Percentiles rank a stretch among this genome's conserved stretches.
Evolutionary conservation across 495 filamentous ascomycete species (phyloP).

Genomic region (Bacidia rubella): DNA sequence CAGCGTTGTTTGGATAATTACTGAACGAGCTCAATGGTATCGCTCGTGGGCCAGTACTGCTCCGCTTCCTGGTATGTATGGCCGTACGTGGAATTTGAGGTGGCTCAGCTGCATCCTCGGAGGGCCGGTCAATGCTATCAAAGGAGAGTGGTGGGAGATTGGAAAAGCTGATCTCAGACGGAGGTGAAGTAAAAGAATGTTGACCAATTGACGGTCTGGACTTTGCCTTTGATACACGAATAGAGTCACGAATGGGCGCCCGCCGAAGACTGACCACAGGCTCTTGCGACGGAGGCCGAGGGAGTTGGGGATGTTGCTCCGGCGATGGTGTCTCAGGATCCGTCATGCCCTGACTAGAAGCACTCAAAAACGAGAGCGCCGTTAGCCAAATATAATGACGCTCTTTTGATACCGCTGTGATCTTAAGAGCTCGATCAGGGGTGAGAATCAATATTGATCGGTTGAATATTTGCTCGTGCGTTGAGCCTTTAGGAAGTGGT

Average conservation of each 20-base stretch:
- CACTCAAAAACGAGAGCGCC: conserved; percentile 83
- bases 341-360: conserved; percentile 62
- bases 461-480: conserved; percentile 51
- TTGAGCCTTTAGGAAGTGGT: conserved; percentile 60
- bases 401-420: conserved; percentile 70
- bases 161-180: conserved; percentile 17
- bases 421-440: conserved; percentile 86
- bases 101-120: conserved; percentile 50
- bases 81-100: conserved; percentile 54
- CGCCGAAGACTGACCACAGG: conserved; percentile 34
- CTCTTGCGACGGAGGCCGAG: conserved; percentile 24
- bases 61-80: conserved; percentile 65
- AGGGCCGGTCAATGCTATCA: conserved; percentile 18
- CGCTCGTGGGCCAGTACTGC: conserved; percentile 59
- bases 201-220: conserved; percentile 31
- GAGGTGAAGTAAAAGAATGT: conserved; percentile 17
- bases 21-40: conserved; percentile 21
- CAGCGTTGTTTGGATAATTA: conserved; percentile 19
- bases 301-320: conserved; percentile 26
- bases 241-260: conserved; percentile 74
- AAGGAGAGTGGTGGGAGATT: conserved; percentile 16
- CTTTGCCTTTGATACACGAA: conserved; percentile 74
- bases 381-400: conserved; percentile 94
- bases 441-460: conserved; percentile 92
- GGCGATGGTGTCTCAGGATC: conserved; percentile 42